Percentiles rank a stretch among this genome's conserved stretches.
Conservation (phyloP, 768 basidiomycete genomes). For the Atractiella rhizophila region DNA sequence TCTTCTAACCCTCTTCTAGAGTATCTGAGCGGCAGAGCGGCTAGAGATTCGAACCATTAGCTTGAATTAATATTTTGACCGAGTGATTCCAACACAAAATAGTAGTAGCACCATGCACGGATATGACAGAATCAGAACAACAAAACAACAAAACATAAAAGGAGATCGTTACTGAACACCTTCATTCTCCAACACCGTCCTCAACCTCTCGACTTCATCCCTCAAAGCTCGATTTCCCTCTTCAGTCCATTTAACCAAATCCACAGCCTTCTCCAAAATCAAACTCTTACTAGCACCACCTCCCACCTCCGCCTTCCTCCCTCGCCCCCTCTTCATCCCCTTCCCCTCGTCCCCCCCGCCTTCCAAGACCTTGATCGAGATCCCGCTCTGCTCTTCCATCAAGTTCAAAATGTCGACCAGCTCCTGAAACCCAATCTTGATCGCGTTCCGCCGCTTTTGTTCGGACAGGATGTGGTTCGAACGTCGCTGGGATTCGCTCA, state of each 20-base stretch:
- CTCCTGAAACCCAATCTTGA: conserved; percentile 68
- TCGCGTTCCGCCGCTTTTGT: conserved; percentile 75
- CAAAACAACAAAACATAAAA: too few relatives aligned
- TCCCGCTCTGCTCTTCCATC: conserved; percentile 34
- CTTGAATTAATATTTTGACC: too few relatives aligned
- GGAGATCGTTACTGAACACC: too few relatives aligned
- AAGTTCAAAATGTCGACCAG: conserved; percentile 45
- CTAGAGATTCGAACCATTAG: too few relatives aligned
- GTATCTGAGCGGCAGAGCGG: too few relatives aligned
- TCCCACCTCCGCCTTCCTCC: conserved; percentile 9
- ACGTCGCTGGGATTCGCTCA: conserved; percentile 67
- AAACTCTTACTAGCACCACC: conserved; percentile 41
- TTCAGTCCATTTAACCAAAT: conserved; percentile 66
- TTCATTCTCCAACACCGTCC: too few relatives aligned
- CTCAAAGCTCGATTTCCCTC: conserved; percentile 46
- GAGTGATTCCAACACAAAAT: too few relatives aligned
- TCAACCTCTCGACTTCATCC: conserved; percentile 41
- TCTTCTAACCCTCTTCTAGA: too few relatives aligned
- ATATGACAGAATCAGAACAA: too few relatives aligned
- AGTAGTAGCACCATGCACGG: too few relatives aligned
- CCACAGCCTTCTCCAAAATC: conserved; percentile 59
- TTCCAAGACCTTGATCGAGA: conserved; percentile 6
- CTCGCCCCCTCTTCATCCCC: conserved; percentile 28
- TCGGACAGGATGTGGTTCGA: conserved; percentile 88
- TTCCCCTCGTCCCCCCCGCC: conserved; percentile 33